Base-by-base conservation (phyloP, 441 rosid genomes). In the Omphalea diandra region DNA sequence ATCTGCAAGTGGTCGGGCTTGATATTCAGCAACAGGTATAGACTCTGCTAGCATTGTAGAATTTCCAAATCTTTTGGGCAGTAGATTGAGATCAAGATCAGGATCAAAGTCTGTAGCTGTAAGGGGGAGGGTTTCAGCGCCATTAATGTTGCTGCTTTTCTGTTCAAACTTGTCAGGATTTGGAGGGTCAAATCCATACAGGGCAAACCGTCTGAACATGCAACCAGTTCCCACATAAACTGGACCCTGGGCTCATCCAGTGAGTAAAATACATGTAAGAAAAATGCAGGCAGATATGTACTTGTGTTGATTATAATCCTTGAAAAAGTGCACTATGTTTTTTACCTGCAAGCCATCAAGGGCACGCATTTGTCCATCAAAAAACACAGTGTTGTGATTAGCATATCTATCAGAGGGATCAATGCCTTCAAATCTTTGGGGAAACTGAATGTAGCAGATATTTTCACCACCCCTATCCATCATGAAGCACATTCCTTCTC, bases 401-500 rank as follows among this genome's bases (percentile, higher is more conserved):
- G 98, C 98, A 62, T 93, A 93, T 78, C 97, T 76, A 72, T 93
- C 96, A 41, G 96, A 89, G 68, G 96, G 97, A 79, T 93, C 98
- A 8, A 93, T 90, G 80, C 98, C 97, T 81, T 93, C 98, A 32
- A 93, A 90, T 79, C 97, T 80, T 70, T 93, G 96, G 7, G 96
- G 98, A 80, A 90, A 93, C 31, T 93, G 97, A 76, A 93, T 88
- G 78, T 93, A 89, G 73, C 98, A 93, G 56, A 93, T 86, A 54
- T 72, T 75, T 72, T 93, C 98, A 0, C 98, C 98, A 0, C 93
- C 96, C 73, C 88, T 72, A 46, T 93, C 98, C 98, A 93, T 82
- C 98, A 93, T 89, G 68, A 90, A 90, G 71, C 97, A 92, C 97
- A 92, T 90, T 35, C 98, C 98, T 79, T 93, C 98, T 2, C 93